These are phyloP conservation scores for Hypoxylon sp. DNA, from an alignment of 2,329 filamentous ascomycete genomes.

Conservation along the genomic window DNA sequence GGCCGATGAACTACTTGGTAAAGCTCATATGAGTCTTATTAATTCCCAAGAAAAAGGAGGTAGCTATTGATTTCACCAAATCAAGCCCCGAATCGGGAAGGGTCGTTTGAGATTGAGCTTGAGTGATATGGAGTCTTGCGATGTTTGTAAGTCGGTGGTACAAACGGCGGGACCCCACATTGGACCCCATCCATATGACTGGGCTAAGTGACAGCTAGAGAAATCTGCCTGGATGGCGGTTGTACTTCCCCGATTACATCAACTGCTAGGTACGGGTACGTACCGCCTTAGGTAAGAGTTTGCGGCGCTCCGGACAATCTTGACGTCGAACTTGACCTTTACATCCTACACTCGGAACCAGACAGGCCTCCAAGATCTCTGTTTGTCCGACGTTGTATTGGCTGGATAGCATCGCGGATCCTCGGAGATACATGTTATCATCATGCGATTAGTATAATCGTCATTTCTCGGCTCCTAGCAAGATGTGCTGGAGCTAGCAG, in stretches of 20 bases:
- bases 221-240: neutral
- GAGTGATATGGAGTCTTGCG: neutral
- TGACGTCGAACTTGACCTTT: conserved; percentile 7
- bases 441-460: conserved; percentile 26
- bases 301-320: conserved; percentile 17
- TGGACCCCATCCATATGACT: conserved; percentile 6
- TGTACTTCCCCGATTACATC: neutral
- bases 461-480: conserved; percentile 11
- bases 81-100: neutral
- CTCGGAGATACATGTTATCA: conserved; percentile 9
- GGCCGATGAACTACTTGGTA: neutral
- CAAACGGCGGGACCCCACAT: conserved; percentile 31
- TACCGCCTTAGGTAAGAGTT: neutral
- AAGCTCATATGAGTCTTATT: neutral
- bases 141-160: conserved; percentile 21
- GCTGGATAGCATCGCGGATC: neutral
- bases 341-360: neutral
- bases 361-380: conserved; percentile 2
- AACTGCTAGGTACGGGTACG: conserved; percentile 1
- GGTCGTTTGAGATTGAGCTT: conserved; percentile 3
- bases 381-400: conserved; percentile 1
- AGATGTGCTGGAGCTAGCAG: conserved; percentile 29
- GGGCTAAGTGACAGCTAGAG: conserved; percentile 9
- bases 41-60: neutral
- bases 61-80: neutral